Conservation (phyloP, 352 stramenopile species). For the Pythium periplocum region DNA sequence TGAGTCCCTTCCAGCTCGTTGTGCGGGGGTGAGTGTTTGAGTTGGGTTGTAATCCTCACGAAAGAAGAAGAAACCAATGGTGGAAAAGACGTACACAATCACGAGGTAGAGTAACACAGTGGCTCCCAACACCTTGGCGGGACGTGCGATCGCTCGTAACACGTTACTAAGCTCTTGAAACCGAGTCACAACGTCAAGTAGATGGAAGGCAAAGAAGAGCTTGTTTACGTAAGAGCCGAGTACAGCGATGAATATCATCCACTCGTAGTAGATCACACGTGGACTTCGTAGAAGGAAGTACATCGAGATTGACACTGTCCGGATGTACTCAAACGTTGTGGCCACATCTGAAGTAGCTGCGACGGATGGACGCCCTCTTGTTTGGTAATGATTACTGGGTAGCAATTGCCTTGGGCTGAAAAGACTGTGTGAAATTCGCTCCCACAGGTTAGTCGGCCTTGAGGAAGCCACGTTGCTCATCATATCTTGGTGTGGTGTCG, state of each 20-base stretch:
- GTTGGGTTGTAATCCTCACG: constrained; percentile 49
- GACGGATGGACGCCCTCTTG: too few species aligned
- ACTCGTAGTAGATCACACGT: constrained; percentile 50
- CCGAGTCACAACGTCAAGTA: constrained; percentile 74
- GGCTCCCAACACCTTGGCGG: constrained; percentile 50
- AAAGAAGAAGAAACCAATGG: constrained; percentile 73
- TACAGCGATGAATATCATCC: constrained; percentile 53
- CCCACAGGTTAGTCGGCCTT: background rate
- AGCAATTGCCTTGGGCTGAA: background rate
- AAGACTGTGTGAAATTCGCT: constrained; percentile 6
- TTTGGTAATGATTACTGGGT: too few species aligned
- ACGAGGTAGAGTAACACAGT: constrained; percentile 65
- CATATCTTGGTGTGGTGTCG: background rate
- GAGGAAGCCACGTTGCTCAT: background rate
- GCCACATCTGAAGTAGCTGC: too few species aligned
- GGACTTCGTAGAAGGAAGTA: constrained; percentile 47
- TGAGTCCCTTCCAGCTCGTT: constrained; percentile 27
- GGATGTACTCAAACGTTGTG: constrained; percentile 13
- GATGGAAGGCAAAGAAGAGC: constrained; percentile 72
- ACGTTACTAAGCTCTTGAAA: constrained; percentile 75
- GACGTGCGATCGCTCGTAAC: constrained; percentile 50
- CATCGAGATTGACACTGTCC: constrained; percentile 36
- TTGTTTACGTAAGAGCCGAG: constrained; percentile 63
- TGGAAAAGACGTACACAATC: constrained; percentile 69
- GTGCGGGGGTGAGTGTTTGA: constrained; percentile 20